Evolutionary conservation across 768 basidiomycete species (phyloP), one percentile per base, ranked within the genome.

Genomic region (Artomyces pyxidatus): DNA sequence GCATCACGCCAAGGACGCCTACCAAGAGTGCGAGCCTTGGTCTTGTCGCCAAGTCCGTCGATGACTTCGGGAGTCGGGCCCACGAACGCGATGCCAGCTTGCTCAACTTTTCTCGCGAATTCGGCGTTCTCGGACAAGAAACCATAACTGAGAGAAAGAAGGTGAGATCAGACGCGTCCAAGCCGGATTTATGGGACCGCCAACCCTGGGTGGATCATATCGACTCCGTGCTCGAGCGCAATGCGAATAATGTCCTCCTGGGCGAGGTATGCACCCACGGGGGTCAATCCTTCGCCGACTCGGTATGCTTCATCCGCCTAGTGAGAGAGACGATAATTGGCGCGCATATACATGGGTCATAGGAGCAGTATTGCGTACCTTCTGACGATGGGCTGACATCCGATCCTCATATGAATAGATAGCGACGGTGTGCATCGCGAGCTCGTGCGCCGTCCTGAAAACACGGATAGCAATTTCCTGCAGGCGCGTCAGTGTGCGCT

Each of bases 381-480:
- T 99, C 66, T 98, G 94, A 59, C 96, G 83, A 74, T 99, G 96
- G 32, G 96, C 95, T 32, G 85, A 88, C 71, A 97, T 78, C 52
- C 96, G 80, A 72, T 99, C 96, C 71, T 99, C 96, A 63, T 75
- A 88, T 9, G 95, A 98, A 71, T 90, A 98, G 72, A 99, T 97
- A 30, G 96, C 96, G 48, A 98, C 96, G 42, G 94, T 96, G 66
- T 94, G 91, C 94, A 98, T 96, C 9, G 94, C 96, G 52, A 99
- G 77, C 64, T 99, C 96, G 72, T 99, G 96, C 43, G 96, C 89
- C 0, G 94, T 97, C 61, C 94, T 77, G 77, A 99, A 98, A 37
- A 99, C 93, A 62, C 96, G 88, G 60, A 99, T 92, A 25, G 96
- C 96, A 67, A 99, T 99, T 86, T 99, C 93, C 90, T 92, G 62